Evolutionary conservation across 306 rosid species (phyloP), one percentile per base, ranked within the genome.

Genomic region (Malus asiatica): DNA sequence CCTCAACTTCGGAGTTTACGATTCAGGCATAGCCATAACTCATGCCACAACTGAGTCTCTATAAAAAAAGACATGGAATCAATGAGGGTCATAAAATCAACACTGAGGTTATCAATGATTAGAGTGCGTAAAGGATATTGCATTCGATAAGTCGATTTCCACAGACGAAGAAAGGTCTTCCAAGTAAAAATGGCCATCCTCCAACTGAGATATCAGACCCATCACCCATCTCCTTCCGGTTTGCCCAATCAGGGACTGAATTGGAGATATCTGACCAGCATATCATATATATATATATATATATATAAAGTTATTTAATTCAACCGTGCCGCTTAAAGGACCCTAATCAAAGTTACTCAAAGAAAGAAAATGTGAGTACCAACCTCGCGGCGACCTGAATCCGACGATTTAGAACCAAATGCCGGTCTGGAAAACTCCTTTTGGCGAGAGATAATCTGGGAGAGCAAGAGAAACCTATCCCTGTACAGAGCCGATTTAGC

Each of bases 191-290:
- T 90, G 99, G 1, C 89, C 93, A 72, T 90, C 95, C 87, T 92
- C 97, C 89, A 92, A 83, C 87, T 92, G 96, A 66, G 89, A 90
- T 74, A 94, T 89, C 76, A 94, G 82, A 76, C 92, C 97, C 96
- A 92, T 90, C 58, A 94, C 91, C 97, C 98, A 92, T 84, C 82
- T 75, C 82, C 90, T 88, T 60, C 97, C 99, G 3, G 85, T 78
- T 80, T 87, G 91, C 76, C 97, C 97, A 73, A 95, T 95, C 76
- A 95, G 83, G 76, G 99, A 92, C 82, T 90, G 99, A 81, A 95
- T 92, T 42, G 95, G 97, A 81, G 99, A 95, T 81, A 95, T 90
- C 99, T 90, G 90, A 32, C 77, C 78, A 73, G 74, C 60, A 76
- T 33, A 79, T 11, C 70, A 82, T 20, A 35, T n/a, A 76, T 3